Percentiles rank a stretch among this genome's conserved stretches.
phyloP scores from a whole-genome alignment of 2,329 filamentous ascomycete genomes.

The Colletotrichum magnum region DNA sequence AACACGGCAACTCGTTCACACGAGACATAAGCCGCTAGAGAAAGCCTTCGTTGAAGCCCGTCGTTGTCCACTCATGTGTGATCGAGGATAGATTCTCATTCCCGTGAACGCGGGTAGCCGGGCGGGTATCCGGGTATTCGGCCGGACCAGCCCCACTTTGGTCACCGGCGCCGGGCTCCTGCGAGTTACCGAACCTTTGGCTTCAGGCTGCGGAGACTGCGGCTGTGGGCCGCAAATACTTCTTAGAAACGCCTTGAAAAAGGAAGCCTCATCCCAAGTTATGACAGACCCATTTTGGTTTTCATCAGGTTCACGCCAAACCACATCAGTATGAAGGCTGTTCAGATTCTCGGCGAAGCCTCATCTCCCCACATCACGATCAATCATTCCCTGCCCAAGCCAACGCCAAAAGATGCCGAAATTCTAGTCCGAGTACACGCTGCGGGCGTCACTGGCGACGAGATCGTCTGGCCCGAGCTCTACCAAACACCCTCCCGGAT shows the following conservation, averaged over 20 bases:
- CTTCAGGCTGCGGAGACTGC: too few relatives aligned
- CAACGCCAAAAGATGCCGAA: conserved; percentile 36
- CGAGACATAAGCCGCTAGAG: too few relatives aligned
- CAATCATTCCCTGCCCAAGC: conserved; percentile 40
- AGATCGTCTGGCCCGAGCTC: conserved; percentile 51
- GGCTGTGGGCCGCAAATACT: too few relatives aligned
- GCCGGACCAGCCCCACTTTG: background rate
- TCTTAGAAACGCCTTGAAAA: too few relatives aligned
- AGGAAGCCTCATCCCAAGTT: too few relatives aligned
- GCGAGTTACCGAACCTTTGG: background rate
- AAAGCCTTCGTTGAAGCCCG: too few relatives aligned
- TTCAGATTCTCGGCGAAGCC: conserved; percentile 49
- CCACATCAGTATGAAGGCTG: conserved; percentile 46
- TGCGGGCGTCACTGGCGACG: conserved; percentile 52
- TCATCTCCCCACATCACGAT: conserved; percentile 41
- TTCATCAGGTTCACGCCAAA: too few relatives aligned
- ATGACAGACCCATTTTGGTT: too few relatives aligned
- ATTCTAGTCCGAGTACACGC: conserved; percentile 51
- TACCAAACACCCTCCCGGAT: conserved; percentile 48
- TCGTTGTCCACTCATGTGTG: too few relatives aligned
- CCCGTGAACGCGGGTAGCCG: background rate
- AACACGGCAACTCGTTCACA: too few relatives aligned
- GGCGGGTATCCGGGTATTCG: conserved; percentile 4
- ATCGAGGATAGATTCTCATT: too few relatives aligned
- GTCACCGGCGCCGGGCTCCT: background rate